Base-by-base conservation (phyloP, 345 rosid species). In the Salix udensis region DNA sequence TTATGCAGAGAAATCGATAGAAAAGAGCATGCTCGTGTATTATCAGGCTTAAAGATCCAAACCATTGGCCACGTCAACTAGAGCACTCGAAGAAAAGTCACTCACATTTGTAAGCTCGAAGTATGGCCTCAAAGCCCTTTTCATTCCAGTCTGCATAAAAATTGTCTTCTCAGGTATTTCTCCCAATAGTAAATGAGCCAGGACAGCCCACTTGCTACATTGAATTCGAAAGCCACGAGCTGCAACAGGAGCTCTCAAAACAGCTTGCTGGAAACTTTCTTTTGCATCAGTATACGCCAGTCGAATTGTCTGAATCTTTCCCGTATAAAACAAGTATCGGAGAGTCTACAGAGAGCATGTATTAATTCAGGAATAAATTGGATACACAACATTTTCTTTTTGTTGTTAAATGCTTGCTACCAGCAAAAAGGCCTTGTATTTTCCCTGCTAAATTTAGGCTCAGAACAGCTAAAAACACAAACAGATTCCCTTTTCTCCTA, bases 41-140 rank as follows among this genome's bases (percentile, higher is more conserved):
- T 44, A 13, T 44, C 50, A 44, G 4, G 15, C 16, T 16, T 44
- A 13, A 44, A 44, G 50, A 44, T 13, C 50, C 50, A 44, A 44
- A 44, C 50, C 14, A 44, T 44, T 1, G 19, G 55, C 19, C 55
- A 50, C 18, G 55, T 18, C 55, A 6, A 6, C n/a, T 50, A 50
- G 18, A 50, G 8, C 55, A 18, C 55, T 50, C 18, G 19, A 50
- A 18, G n/a, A 6, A 19, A 50, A 50, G 55, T 2, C 55, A 50
- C 96, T 90, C 77, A 89, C 96, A 87, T 92, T 94, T 78, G 96
- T 92, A 60, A 94, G 88, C 80, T 94, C 96, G 62, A 94, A 94
- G 76, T 94, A 92, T 0, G 94, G 96, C 82, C 86, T 87, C 76
- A 94, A 81, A 70, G 91, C 88, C 68, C 85, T 90, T 70, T 91